Evolutionary conservation across 2,329 filamentous ascomycete species (phyloP).

Genomic region (Thelonectria blattea): DNA sequence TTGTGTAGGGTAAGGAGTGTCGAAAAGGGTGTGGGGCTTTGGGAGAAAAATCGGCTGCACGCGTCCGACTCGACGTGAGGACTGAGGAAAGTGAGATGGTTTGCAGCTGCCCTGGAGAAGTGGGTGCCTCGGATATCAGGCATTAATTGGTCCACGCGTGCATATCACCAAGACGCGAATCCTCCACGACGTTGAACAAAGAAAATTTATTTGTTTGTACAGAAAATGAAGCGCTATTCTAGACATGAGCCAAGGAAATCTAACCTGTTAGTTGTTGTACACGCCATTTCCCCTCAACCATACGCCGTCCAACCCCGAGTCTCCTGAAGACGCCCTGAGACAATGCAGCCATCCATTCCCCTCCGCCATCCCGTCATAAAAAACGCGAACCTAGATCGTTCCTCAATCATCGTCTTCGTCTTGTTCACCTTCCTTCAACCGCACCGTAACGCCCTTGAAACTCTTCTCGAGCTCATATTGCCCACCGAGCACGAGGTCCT

Average conservation of each 20-base stretch:
- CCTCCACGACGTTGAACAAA: neutral
- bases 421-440: constrained; percentile 49
- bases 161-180: neutral
- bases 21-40: constrained; percentile 36
- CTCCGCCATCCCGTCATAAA: neutral
- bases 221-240: constrained; percentile 23
- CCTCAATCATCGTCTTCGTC: constrained; percentile 39
- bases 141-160: constrained; percentile 12
- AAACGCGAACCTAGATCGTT: neutral
- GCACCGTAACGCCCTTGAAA: constrained; percentile 49
- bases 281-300: constrained; percentile 25
- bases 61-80: constrained; percentile 21
- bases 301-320: constrained; percentile 8
- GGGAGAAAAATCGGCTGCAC: constrained; percentile 36
- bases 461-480: constrained; percentile 70
- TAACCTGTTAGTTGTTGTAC: constrained; percentile 32
- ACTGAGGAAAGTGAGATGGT: constrained; percentile 6
- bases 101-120: constrained; percentile 13
- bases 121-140: constrained; percentile 33
- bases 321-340: neutral
- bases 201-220: constrained; percentile 16
- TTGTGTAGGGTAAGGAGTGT: constrained; percentile 37
- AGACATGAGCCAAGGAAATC: constrained; percentile 33
- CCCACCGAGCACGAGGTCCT: constrained; percentile 86
- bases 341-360: neutral